These are phyloP conservation scores for Apiospora sp. DNA, from an alignment of 2,329 filamentous ascomycete species.

Conservation along the genomic window DNA sequence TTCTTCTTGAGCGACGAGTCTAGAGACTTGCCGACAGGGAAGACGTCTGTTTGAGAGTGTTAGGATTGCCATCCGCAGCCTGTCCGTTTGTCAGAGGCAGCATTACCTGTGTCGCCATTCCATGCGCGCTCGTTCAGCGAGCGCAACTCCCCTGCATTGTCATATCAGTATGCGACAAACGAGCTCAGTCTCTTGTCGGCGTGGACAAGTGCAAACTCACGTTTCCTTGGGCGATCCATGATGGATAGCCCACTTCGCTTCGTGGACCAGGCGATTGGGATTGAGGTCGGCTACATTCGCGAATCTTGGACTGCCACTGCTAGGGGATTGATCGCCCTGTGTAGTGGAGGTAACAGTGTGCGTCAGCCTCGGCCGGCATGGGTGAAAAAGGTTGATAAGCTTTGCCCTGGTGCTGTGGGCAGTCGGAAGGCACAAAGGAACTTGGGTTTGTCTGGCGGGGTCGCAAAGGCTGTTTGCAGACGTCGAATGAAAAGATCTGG, in stretches of 20 bases:
- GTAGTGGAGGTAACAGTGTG: conserved; percentile 50
- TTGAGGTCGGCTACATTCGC: conserved; percentile 57
- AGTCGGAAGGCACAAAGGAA: conserved; percentile 26
- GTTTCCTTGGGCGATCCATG: conserved; percentile 73
- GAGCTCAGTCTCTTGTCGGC: conserved; percentile 7
- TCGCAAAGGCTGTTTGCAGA: conserved; percentile 22
- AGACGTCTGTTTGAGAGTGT: conserved; percentile 67
- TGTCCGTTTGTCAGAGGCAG: conserved; percentile 25
- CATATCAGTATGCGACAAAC: conserved; percentile 34
- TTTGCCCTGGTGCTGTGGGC: conserved; percentile 23
- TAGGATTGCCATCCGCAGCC: conserved; percentile 28
- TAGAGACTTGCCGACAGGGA: conserved; percentile 78
- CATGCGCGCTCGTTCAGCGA: conserved; percentile 87
- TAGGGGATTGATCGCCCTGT: conserved; percentile 53
- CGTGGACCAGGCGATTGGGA: conserved; percentile 35
- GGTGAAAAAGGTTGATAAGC: conserved; percentile 35
- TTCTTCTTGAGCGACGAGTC: conserved; percentile 98
- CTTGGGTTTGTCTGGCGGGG: conserved; percentile 26
- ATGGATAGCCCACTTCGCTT: conserved; percentile 47
- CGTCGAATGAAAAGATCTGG: not conserved
- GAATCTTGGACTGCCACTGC: conserved; percentile 46
- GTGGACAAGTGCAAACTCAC: conserved; percentile 48
- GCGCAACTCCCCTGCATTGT: conserved; percentile 80
- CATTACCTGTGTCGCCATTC: conserved; percentile 83
- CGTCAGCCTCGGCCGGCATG: conserved; percentile 55